Base-by-base conservation (phyloP, 2,329 filamentous ascomycete genomes). In the Bertia moriformis region DNA sequence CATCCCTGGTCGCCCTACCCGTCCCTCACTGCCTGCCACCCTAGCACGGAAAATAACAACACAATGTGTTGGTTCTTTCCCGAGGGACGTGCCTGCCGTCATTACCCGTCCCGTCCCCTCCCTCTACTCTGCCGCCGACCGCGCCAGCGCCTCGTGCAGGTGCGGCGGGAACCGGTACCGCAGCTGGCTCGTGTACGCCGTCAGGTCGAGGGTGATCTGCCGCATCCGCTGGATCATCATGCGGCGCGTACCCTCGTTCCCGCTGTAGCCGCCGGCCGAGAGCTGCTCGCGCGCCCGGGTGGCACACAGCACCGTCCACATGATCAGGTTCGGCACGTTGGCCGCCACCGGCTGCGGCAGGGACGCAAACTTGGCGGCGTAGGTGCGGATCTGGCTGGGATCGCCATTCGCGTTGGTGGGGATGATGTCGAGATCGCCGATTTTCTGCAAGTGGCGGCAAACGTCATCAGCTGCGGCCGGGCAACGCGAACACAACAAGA, bases 261-360 rank as follows among this genome's bases (percentile, higher is more conserved):
- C 80, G 48, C 81, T 86, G 57, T 82, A 95, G 49, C 80, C 73
- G 19, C 79, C 78, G 42, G 67, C 71, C 41, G 71, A 69, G 37
- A 93, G 68, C 44, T 78, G 66, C 49, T 83, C 78, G 44, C 84
- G 74, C 59, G 94, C 81, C 41, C 78, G 73, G 38, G 81, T 79
- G 59, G 88, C 93, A 61, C 83, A 87, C 32, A 81, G 72, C 47
- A 98, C 85, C 38, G 86, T 86, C 91, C 91, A 96, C 63, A 94
- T 81, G 45, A 98, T 71, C 44, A 96, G 68, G 57, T 89, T 86
- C 14, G 89, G 89, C 49, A 95, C 78, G 51, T 91, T 93, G 54
- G 85, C 79, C 2, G 88, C 81, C 30, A 98, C 83, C 4, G 87
- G 75, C 47, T 85, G 76, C 3, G 86, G 74, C 30, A 93, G 71